Conservation (phyloP, 441 rosid genomes). For the Syzygium malaccense region DNA sequence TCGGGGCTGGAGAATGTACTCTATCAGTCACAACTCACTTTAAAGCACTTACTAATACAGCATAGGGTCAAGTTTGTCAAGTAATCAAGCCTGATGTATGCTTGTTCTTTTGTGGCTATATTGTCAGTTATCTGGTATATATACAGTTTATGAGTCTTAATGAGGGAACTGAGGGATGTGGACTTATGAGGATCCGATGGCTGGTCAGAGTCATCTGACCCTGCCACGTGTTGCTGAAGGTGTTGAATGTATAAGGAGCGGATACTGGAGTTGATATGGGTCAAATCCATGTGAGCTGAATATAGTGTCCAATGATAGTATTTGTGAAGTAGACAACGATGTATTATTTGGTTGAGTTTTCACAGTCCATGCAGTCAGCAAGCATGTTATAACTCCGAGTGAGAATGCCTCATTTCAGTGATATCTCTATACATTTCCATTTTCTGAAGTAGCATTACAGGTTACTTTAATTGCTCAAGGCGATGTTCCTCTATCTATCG, state of each 20-base stretch:
- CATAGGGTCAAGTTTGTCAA: neutral
- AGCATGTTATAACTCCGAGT: neutral
- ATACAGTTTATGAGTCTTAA: neutral
- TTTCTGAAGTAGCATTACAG: slow-evolving; percentile 41
- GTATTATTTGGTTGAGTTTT: neutral
- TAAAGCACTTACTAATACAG: neutral
- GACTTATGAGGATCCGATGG: neutral
- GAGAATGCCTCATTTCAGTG: neutral
- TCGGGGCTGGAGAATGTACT: neutral
- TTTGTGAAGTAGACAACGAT: neutral
- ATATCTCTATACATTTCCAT: slow-evolving; percentile 11
- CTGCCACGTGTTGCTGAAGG: neutral
- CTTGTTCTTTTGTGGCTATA: neutral
- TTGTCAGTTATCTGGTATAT: neutral
- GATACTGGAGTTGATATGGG: neutral
- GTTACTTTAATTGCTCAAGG: slow-evolving; percentile 64
- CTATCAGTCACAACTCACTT: neutral
- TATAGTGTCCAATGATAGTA: neutral
- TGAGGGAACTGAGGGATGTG: neutral
- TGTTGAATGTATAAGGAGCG: neutral
- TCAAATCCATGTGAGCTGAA: neutral
- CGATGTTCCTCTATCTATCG: slow-evolving; percentile 58
- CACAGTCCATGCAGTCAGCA: neutral
- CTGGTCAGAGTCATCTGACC: neutral
- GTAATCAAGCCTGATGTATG: neutral